Conservation (phyloP, 352 stramenopile genomes). For the Globisporangium middletonii region DNA sequence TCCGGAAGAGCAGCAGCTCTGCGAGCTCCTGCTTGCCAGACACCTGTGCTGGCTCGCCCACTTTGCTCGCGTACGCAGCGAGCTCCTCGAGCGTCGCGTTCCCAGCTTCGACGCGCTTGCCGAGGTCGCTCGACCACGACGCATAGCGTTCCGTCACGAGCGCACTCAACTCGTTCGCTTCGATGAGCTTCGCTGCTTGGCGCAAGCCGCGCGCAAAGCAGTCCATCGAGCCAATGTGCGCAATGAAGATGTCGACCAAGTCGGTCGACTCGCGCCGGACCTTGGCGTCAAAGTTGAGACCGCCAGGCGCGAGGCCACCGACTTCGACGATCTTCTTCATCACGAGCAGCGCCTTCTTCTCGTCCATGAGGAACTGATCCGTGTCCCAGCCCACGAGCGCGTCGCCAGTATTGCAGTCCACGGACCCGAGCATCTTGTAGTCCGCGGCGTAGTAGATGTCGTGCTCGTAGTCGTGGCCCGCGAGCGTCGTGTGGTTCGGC, state of each 20-base stretch:
- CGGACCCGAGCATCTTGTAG: constrained; percentile 73
- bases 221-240: constrained; percentile 84
- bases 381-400: constrained; percentile 56
- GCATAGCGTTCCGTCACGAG: constrained; percentile 62
- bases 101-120: constrained; percentile 50
- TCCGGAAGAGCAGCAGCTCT: constrained; percentile 55
- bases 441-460: constrained; percentile 73
- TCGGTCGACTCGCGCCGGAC: constrained; percentile 78
- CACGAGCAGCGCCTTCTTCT: constrained; percentile 64
- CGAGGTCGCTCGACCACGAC: constrained; percentile 58
- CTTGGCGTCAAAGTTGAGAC: constrained; percentile 87
- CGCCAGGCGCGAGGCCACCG: constrained; percentile 58
- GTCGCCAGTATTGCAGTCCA: constrained; percentile 83
- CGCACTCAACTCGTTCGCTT: constrained; percentile 40
- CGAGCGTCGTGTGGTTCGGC: constrained; percentile 84
- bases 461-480: constrained; percentile 81
- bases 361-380: constrained; percentile 82
- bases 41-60: constrained; percentile 48
- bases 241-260: constrained; percentile 77
- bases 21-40: constrained; percentile 78
- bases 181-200: constrained; percentile 57
- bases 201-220: constrained; percentile 70
- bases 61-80: constrained; percentile 27
- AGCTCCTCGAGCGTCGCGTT: constrained; percentile 64
- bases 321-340: constrained; percentile 76